phyloP scores from a whole-genome alignment of 2,329 filamentous ascomycete species.

The Diaporthe vexans region DNA sequence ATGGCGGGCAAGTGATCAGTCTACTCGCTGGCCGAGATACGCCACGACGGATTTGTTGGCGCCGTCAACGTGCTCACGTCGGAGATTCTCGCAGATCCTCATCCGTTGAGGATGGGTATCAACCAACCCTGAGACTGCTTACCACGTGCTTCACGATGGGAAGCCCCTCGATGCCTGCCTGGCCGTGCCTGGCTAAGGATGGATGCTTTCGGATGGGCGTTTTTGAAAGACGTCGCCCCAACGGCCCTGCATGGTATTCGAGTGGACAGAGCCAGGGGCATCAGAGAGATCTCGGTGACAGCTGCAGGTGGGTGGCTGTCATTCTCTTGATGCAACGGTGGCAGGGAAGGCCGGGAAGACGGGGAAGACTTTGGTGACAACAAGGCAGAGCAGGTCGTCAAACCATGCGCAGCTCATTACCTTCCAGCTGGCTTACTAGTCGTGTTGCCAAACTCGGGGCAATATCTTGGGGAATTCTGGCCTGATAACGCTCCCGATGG shows the following conservation, averaged over 20 bases:
- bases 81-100: slow-evolving; percentile 18
- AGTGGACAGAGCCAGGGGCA: background rate
- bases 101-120: background rate
- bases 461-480: background rate
- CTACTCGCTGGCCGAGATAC: slow-evolving; percentile 3
- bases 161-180: background rate
- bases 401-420: background rate
- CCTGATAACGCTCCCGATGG: background rate
- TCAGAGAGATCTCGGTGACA: slow-evolving; percentile 10
- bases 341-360: background rate
- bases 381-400: background rate
- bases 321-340: background rate
- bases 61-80: background rate
- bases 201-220: background rate
- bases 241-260: background rate
- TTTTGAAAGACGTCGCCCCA: background rate
- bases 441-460: background rate
- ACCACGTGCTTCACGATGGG: background rate
- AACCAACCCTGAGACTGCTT: background rate
- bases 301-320: slow-evolving; percentile 15
- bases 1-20: slow-evolving; percentile 14
- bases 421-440: slow-evolving; percentile 7
- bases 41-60: background rate
- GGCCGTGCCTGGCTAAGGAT: background rate
- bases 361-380: background rate